These are phyloP conservation scores for Calonectria multiphialidica DNA, from an alignment of 2,329 filamentous ascomycete species.

Conservation along the genomic window DNA sequence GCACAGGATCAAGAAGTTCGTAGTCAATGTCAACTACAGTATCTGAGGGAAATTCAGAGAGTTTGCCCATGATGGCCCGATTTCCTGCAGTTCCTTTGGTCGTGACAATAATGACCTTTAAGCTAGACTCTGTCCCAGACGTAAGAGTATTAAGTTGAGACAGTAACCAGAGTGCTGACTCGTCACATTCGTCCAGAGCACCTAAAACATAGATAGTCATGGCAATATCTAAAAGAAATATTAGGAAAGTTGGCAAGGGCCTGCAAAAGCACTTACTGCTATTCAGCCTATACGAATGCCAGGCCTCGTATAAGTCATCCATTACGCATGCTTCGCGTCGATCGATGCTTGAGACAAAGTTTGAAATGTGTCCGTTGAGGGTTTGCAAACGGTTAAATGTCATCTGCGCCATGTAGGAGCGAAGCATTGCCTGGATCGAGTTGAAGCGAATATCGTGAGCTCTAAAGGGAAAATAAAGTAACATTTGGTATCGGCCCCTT, in stretches of 20 bases:
- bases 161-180: slow-evolving; percentile 11
- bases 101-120: too few relatives aligned
- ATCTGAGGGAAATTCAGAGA: too few relatives aligned
- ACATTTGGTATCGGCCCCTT: neutral
- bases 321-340: too few relatives aligned
- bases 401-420: neutral
- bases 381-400: neutral
- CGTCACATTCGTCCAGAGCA: slow-evolving; percentile 16
- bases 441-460: slow-evolving; percentile 4
- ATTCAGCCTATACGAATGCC: neutral
- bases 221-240: neutral
- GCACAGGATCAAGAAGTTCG: too few relatives aligned
- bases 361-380: neutral
- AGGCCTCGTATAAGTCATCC: too few relatives aligned
- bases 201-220: slow-evolving; percentile 1
- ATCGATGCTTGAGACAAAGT: too few relatives aligned
- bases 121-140: too few relatives aligned
- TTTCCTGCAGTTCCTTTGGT: too few relatives aligned
- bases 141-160: neutral
- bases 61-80: too few relatives aligned
- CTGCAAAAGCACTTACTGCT: neutral
- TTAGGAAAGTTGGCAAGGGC: neutral
- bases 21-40: too few relatives aligned
- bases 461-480: neutral
- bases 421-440: neutral